phyloP scores from a whole-genome alignment of 805 yeast genomes.

The Ogataea degrootiae region DNA sequence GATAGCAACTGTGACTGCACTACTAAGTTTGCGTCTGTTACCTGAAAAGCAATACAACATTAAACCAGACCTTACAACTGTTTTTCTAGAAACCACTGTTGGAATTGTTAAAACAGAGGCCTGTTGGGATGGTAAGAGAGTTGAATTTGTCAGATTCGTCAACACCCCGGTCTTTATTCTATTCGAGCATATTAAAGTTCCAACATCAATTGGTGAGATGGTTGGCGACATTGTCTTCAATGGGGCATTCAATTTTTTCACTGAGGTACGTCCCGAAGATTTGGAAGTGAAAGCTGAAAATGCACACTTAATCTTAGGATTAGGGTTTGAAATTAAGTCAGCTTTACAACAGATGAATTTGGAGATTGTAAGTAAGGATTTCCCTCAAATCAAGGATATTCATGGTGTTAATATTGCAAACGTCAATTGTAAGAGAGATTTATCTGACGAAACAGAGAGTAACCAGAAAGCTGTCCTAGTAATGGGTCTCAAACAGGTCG shows the following conservation, averaged over 20 bases:
- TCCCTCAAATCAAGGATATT: conserved; percentile 19
- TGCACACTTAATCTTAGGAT: conserved; percentile 11
- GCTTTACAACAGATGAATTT: conserved; percentile 6
- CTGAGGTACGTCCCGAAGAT: conserved; percentile 8
- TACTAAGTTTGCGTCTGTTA: conserved; percentile 16
- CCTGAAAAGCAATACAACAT: conserved; percentile 13
- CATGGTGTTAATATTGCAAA: conserved; percentile 21
- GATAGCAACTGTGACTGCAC: conserved; percentile 21
- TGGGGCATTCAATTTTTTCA: conserved; percentile 24
- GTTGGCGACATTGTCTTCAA: conserved; percentile 25
- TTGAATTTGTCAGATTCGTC: conserved; percentile 19
- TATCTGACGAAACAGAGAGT: conserved; percentile 8
- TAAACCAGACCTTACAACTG: conserved; percentile 18
- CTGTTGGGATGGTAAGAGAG: conserved; percentile 21
- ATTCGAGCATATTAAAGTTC: conserved; percentile 11
- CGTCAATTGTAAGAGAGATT: conserved; percentile 3
- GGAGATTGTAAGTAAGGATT: conserved; percentile 15
- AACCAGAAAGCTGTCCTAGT: conserved; percentile 20
- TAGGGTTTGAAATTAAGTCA: conserved; percentile 20
- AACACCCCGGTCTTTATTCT: conserved; percentile 23
- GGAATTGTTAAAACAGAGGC: conserved; percentile 20
- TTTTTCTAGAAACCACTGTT: conserved; percentile 23
- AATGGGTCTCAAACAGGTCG: conserved; percentile 23
- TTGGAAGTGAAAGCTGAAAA: conserved; percentile 16
- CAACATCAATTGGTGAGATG: conserved; percentile 14